Conservation (phyloP, 2,329 filamentous ascomycete species). For the Fusarium sterilihyphosum region DNA sequence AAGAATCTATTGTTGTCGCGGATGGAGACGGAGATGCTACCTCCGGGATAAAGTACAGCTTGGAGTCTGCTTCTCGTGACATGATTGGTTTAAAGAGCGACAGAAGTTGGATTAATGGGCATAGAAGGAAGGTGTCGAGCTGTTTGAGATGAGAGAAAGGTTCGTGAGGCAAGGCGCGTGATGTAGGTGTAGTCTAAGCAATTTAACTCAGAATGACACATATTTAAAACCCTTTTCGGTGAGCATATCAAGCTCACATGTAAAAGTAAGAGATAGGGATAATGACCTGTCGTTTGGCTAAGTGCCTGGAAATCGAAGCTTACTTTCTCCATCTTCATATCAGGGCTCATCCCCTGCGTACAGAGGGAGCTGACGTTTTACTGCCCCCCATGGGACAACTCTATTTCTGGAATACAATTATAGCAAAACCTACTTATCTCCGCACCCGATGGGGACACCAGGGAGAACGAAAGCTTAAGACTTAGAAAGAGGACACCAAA, state of each 20-base stretch:
- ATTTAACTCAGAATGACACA: not conserved
- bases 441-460: too few species aligned
- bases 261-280: too few species aligned
- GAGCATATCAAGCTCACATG: rapidly evolving
- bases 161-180: not conserved
- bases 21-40: not conserved
- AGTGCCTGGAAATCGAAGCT: rapidly evolving
- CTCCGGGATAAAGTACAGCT: not conserved
- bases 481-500: too few species aligned
- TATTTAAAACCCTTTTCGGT: rapidly evolving
- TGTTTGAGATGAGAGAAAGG: not conserved
- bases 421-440: not conserved
- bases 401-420: rapidly evolving
- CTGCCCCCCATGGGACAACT: rapidly evolving
- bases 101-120: rapidly evolving
- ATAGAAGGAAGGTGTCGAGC: rapidly evolving
- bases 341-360: not conserved
- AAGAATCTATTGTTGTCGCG: not conserved
- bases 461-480: too few species aligned
- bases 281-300: rapidly evolving
- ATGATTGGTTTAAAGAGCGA: rapidly evolving
- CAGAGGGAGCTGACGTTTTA: not conserved
- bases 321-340: not conserved
- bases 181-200: rapidly evolving
- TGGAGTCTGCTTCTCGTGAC: rapidly evolving